These are phyloP conservation scores for Termitomyces sp. DNA, from an alignment of 768 basidiomycete species.

Conservation along the genomic window DNA sequence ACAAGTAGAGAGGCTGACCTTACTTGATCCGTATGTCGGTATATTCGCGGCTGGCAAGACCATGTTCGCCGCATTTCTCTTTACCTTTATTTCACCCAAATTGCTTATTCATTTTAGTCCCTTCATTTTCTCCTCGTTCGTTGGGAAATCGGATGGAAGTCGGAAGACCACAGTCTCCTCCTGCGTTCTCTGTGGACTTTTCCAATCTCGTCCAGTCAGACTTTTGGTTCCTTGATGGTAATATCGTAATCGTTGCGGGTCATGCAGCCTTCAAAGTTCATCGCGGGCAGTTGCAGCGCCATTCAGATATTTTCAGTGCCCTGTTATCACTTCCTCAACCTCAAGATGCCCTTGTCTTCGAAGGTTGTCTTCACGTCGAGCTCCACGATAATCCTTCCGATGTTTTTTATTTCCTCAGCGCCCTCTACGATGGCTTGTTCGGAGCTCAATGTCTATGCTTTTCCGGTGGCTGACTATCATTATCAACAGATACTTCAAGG, in stretches of 20 bases:
- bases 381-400: slow-evolving; percentile 65
- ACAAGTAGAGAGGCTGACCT: neutral
- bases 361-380: slow-evolving; percentile 55
- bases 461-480: slow-evolving; percentile 1
- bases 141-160: slow-evolving; percentile 7
- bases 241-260: slow-evolving; percentile 56
- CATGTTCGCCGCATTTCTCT: neutral
- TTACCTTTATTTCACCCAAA: neutral
- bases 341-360: slow-evolving; percentile 38
- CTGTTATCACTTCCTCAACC: slow-evolving; percentile 65
- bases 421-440: slow-evolving; percentile 75
- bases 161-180: neutral
- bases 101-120: neutral
- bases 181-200: neutral
- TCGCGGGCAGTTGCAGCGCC: slow-evolving; percentile 65
- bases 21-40: neutral
- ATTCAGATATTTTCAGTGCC: slow-evolving; percentile 72
- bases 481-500: slow-evolving; percentile 48
- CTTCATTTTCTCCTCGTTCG: neutral
- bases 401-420: slow-evolving; percentile 57
- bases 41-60: neutral
- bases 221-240: slow-evolving; percentile 74
- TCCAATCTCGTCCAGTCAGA: slow-evolving; percentile 41
- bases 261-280: slow-evolving; percentile 68
- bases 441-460: slow-evolving; percentile 16